These are phyloP conservation scores for Trametes meyenii DNA, from an alignment of 768 basidiomycete species.

Conservation along the genomic window DNA sequence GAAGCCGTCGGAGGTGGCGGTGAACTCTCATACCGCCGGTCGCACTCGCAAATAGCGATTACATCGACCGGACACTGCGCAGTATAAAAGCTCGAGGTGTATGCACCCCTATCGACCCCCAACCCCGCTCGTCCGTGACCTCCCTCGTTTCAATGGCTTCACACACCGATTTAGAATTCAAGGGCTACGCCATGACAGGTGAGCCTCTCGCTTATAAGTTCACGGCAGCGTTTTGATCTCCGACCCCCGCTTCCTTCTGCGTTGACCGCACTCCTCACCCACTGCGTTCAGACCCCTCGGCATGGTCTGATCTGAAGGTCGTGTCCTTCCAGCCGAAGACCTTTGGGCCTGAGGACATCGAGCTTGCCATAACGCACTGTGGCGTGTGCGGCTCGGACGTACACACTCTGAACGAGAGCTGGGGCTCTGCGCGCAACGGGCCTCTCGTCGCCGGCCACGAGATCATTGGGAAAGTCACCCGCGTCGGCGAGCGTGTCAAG, in stretches of 20 bases:
- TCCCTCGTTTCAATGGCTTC: constrained; percentile 9
- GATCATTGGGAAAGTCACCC: constrained; percentile 54
- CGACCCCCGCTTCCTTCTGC: neutral
- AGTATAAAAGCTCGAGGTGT: no score
- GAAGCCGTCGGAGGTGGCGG: no score
- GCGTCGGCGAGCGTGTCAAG: constrained; percentile 56
- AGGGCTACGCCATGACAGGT: constrained; percentile 34
- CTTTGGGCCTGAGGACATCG: constrained; percentile 56
- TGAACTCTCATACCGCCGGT: no score
- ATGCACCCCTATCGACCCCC: no score
- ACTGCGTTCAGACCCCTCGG: constrained; percentile 22
- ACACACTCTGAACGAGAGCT: constrained; percentile 44
- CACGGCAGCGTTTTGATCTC: neutral
- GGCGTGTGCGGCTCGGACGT: constrained; percentile 57
- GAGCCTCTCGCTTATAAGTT: neutral
- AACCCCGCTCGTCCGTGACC: neutral
- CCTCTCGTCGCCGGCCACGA: constrained; percentile 46
- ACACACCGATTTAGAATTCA: constrained; percentile 24
- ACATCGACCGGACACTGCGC: no score
- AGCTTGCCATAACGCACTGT: constrained; percentile 53
- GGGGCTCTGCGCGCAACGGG: constrained; percentile 34
- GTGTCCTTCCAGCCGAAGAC: constrained; percentile 55
- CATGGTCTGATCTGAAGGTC: constrained; percentile 45
- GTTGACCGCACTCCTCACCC: neutral
- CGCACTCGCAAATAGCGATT: no score